Evolutionary conservation across 805 yeast genomes (phyloP), one percentile per base, ranked within the genome.

Genomic region (Metschnikowia shivogae): DNA sequence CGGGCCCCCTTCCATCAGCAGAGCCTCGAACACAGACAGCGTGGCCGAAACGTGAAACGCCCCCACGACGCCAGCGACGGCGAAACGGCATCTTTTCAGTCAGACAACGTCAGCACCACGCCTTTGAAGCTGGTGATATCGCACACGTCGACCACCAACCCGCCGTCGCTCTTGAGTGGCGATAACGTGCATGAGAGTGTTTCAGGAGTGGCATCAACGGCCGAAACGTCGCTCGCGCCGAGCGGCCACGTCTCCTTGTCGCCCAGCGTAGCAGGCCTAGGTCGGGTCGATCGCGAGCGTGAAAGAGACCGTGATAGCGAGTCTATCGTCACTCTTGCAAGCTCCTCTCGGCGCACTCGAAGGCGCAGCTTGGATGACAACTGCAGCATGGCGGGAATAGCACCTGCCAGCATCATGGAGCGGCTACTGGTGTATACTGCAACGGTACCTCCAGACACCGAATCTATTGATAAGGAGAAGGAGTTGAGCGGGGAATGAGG

Each of bases 401-500:
- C 89, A 1, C 89, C 89, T 0, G 84, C 86, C n/a, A 78, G 85
- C 51, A 80, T 83, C 8, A 65, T 81, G 65, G 88, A 81, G 52
- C 65, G 84, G 42, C 63, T 77, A 27, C 48, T 61, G 26, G 64
- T 61, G 29, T 62, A 63, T 26, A 67, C 70, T 1, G 60, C 59
- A 2, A 59, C 66, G 22, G 63, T 62, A 10, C 59, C 55, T 42
- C 35, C 29, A 10, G 54, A 50, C 3, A 28, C 44, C 5, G 42
- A 39, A 13, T 39, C 35, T 5, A 22, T 20, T 3, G 42, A 31
- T 13, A 22, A 24, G 22, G 19, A 14, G 6, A 27, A 9, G 19
- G 17, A 22, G 26, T 5, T 13, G n/a, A 32, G 11, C 20, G 34
- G 12, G 11, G 19, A 32, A 7, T 22, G 26, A 22, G 26, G 17